phyloP scores from a whole-genome alignment of 257 asterid genomes.

The Verbascum thapsus region DNA sequence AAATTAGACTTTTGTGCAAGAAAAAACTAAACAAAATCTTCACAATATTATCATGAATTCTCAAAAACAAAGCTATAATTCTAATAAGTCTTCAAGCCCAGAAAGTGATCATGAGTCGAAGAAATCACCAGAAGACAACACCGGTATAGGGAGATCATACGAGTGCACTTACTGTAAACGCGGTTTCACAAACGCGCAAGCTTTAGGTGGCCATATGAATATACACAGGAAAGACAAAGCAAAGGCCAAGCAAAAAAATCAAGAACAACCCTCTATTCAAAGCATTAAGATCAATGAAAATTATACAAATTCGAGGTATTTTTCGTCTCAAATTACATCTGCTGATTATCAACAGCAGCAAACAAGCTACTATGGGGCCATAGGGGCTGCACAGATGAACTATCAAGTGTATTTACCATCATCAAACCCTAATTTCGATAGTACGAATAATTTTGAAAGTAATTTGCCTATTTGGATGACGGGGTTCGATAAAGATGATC shows the following conservation, averaged over 20 bases:
- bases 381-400: constrained; percentile 34
- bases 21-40: neutral
- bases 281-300: neutral
- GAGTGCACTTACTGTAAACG: constrained; percentile 80
- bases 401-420: constrained; percentile 56
- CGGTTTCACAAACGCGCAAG: constrained; percentile 89
- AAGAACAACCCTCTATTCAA: constrained; percentile 22
- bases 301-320: constrained; percentile 29
- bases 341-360: constrained; percentile 26
- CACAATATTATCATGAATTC: constrained; percentile 41
- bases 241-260: constrained; percentile 47
- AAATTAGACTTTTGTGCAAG: neutral
- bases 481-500: constrained; percentile 22
- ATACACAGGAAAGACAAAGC: constrained; percentile 81
- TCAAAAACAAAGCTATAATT: constrained; percentile 30
- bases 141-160: constrained; percentile 57
- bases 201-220: constrained; percentile 94
- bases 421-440: constrained; percentile 48
- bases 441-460: constrained; percentile 22
- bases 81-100: constrained; percentile 45
- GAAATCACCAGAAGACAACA: constrained; percentile 40
- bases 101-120: constrained; percentile 38
- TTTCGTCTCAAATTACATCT: constrained; percentile 22
- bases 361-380: neutral
- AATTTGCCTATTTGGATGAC: constrained; percentile 23